Conservation (phyloP, 2,329 filamentous ascomycete species). For the Ilyonectria sp. region DNA sequence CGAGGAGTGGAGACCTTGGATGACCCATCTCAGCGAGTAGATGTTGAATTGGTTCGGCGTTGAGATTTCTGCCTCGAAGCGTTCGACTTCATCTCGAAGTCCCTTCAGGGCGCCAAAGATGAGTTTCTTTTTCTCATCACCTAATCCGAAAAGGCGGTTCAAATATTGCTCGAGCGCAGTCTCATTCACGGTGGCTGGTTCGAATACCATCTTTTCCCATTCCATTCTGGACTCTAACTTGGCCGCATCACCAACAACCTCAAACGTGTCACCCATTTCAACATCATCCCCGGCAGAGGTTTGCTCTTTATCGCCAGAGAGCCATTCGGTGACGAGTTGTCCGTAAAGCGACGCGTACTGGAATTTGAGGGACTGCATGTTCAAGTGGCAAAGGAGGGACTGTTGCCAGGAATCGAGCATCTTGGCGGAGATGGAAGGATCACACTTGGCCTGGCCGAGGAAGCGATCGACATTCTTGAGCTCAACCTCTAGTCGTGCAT, state of each 20-base stretch:
- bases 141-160: constrained; percentile 56
- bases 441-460: constrained; percentile 56
- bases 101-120: constrained; percentile 44
- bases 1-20: constrained; percentile 59
- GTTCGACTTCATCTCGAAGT: constrained; percentile 47
- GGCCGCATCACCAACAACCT: constrained; percentile 57
- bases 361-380: constrained; percentile 60
- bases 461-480: constrained; percentile 59
- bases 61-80: constrained; percentile 51
- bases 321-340: constrained; percentile 64
- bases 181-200: constrained; percentile 55
- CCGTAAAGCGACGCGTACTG: constrained; percentile 62
- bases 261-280: constrained; percentile 56
- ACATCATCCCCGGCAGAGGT: constrained; percentile 33
- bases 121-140: constrained; percentile 42
- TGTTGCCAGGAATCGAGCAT: constrained; percentile 54
- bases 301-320: constrained; percentile 50
- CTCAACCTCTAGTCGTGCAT: constrained; percentile 49
- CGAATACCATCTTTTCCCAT: constrained; percentile 64
- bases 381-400: constrained; percentile 55
- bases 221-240: constrained; percentile 56
- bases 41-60: constrained; percentile 54
- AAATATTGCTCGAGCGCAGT: constrained; percentile 58
- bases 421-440: constrained; percentile 57
- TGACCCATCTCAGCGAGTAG: constrained; percentile 55